Evolutionary conservation across 345 rosid genomes (phyloP), one percentile per base, ranked within the genome.

Genomic region (Pugionium dolabratum): DNA sequence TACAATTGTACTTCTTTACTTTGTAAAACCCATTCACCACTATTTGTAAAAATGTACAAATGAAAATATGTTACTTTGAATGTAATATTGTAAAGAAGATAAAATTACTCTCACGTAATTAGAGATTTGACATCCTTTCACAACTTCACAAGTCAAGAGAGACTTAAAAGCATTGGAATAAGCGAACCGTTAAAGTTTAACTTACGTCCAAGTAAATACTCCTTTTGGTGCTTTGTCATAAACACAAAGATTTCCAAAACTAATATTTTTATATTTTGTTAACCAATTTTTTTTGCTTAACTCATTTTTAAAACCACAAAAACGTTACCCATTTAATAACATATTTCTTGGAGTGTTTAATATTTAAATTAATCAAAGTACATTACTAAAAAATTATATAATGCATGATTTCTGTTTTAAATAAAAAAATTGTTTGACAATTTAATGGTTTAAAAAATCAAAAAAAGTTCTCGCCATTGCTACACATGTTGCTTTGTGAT

Each of bases 101-200:
- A 54, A 31, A 69, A 27, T 5, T 62, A 61, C 6, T 1, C 53
- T 7, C 18, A 62, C 27, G 50, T 29, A 44, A 54, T 6, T 9
- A 5, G 25, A 46, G 33, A 54, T 36, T 46, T 1, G 30, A 57
- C 49, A 9, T 30, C 34, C 40, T 44, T 39, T 48, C 4, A 18
- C 18, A 18, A 18, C 18, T 55, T 49, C 25, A 55, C 52, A 63
- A 72, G 71, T 56, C 56, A 72, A 72, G 66, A 31, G 60, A 72
- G 59, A 35, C 76, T 65, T 72, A 37, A 58, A 72, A 72, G 76
- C 56, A 59, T 64, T 48, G 50, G 39, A 62, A 32, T 33, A 56
- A 33, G 54, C 51, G 60, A 51, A 3, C 61, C 42, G 40, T 56
- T 64, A n/a, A 58, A 64, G 70, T 64, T 65, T 18, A 72, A 58